Conservation (phyloP, 371 early-diverging fungal species). For the Circinella minor region DNA sequence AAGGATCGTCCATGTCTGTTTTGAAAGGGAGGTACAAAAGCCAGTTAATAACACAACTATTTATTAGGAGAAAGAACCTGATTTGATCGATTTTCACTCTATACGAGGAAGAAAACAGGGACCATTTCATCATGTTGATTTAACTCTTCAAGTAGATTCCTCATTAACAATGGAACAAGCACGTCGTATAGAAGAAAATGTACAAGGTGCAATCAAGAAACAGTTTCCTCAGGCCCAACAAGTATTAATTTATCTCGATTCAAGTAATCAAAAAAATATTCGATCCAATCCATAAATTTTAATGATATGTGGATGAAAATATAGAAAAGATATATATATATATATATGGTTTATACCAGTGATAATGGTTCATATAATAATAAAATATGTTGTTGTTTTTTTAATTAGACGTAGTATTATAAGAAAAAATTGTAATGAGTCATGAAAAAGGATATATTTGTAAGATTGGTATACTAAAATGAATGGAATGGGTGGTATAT, state of each 20-base stretch:
- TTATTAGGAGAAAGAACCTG: conserved; percentile 28
- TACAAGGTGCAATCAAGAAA: conserved; percentile 30
- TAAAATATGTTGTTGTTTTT: background rate
- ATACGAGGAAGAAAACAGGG: conserved; percentile 53
- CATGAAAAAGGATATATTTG: no score
- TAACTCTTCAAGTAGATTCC: conserved; percentile 41
- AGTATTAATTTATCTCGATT: conserved; percentile 39
- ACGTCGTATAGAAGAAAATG: conserved; percentile 33
- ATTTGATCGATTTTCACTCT: conserved; percentile 47
- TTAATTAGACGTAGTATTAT: background rate
- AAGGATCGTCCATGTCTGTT: background rate
- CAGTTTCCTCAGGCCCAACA: conserved; percentile 43
- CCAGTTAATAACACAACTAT: background rate
- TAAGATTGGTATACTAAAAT: no score
- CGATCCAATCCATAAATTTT: background rate
- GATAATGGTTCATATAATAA: background rate
- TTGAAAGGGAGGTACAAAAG: background rate
- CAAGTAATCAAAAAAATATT: conserved; percentile 6
- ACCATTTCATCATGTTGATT: conserved; percentile 47
- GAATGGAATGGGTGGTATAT: no score
- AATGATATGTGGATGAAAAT: background rate
- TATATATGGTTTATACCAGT: background rate
- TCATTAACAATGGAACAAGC: conserved; percentile 36
- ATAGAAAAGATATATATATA: conserved; percentile 5
- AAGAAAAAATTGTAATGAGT: background rate